A percentile compares a stretch with the other conserved stretches of the same genome.
These are phyloP conservation scores for Candida argentea DNA, from an alignment of 805 yeast genomes.

Conservation along the genomic window DNA sequence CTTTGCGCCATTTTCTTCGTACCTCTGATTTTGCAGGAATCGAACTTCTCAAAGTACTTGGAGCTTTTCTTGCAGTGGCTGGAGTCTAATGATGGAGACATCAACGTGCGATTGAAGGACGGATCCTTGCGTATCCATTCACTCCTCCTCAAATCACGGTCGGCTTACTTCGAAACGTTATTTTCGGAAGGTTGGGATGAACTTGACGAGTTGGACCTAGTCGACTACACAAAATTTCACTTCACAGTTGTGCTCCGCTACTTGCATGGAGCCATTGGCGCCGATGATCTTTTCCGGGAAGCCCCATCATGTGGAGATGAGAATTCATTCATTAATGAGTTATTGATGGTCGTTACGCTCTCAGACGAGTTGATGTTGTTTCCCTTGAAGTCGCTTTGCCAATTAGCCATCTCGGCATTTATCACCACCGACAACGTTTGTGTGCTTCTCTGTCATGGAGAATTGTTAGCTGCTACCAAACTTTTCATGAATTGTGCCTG, in stretches of 20 bases:
- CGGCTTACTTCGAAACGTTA: constrained; percentile 53
- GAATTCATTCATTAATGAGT: constrained; percentile 41
- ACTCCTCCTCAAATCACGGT: constrained; percentile 42
- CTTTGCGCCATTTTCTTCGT: not conserved
- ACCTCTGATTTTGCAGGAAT: not conserved
- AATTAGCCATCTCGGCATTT: constrained; percentile 46
- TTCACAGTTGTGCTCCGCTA: constrained; percentile 43
- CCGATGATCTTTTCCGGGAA: constrained; percentile 16
- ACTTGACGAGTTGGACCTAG: constrained; percentile 26
- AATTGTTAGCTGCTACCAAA: constrained; percentile 39
- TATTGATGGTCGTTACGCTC: constrained; percentile 49
- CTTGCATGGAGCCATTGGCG: constrained; percentile 45
- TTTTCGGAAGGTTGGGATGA: constrained; percentile 46
- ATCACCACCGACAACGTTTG: constrained; percentile 53
- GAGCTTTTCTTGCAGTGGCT: constrained; percentile 1
- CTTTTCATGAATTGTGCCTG: constrained; percentile 54
- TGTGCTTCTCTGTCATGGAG: constrained; percentile 44
- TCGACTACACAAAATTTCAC: constrained; percentile 28
- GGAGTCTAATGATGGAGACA: constrained; percentile 22
- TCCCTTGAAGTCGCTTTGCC: constrained; percentile 51
- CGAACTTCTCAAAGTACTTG: not conserved
- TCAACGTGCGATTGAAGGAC: constrained; percentile 36
- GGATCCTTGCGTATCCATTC: constrained; percentile 40
- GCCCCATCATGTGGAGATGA: constrained; percentile 18
- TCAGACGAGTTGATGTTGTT: constrained; percentile 55